Conservation (phyloP, 352 stramenopile species). For the Phytophthora sansomeana region DNA sequence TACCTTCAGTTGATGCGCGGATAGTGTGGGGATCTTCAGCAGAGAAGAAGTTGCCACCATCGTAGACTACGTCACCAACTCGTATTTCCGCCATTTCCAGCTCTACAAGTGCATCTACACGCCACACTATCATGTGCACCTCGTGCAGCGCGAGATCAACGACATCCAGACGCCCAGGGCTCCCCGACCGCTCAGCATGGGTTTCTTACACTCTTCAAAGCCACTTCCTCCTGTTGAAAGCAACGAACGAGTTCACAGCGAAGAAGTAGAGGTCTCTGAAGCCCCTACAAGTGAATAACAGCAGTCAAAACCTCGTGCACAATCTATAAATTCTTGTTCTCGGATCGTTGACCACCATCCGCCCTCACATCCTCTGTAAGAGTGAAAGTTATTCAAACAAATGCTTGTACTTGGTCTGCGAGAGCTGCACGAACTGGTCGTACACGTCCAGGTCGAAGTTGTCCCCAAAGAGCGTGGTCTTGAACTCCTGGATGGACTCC, state of each 20-base stretch:
- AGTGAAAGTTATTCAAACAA: conserved; percentile 67
- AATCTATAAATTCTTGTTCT: conserved; percentile 43
- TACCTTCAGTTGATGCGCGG: not conserved
- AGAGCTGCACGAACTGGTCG: conserved; percentile 82
- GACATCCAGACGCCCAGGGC: conserved; percentile 50
- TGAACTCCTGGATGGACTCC: conserved; percentile 86
- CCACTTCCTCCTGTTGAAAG: conserved; percentile 6
- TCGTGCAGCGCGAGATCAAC: conserved; percentile 57
- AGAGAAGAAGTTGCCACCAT: conserved; percentile 55
- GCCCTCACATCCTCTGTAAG: not conserved
- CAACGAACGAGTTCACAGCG: not conserved
- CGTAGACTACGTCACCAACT: conserved; percentile 80
- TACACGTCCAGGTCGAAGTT: conserved; percentile 86
- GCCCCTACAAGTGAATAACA: conserved; percentile 7
- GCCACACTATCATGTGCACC: conserved; percentile 58
- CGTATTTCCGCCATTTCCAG: conserved; percentile 84
- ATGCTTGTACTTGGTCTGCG: conserved; percentile 73
- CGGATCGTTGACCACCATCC: not conserved
- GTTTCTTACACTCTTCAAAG: conserved; percentile 43
- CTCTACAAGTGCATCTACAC: conserved; percentile 88
- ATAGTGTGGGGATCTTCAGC: conserved; percentile 68
- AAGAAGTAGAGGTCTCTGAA: conserved; percentile 11
- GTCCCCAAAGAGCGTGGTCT: conserved; percentile 85
- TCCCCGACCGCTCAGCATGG: conserved; percentile 47
- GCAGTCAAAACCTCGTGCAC: conserved; percentile 13